phyloP scores from a whole-genome alignment of 208 protist species.

The Trypanosoma grayi region DNA sequence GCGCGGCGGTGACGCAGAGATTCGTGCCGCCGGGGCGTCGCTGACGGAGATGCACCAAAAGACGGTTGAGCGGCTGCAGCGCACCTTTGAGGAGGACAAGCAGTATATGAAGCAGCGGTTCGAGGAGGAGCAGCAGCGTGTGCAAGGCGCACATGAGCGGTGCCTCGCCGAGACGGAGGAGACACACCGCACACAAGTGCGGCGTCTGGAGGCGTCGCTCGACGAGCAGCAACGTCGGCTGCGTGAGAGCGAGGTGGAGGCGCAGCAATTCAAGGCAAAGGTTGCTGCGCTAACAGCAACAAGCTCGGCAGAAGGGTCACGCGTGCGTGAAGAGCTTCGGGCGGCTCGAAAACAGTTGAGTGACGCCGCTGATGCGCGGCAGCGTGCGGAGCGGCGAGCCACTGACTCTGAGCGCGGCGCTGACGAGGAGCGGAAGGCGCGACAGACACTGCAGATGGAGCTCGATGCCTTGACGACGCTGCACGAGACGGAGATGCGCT shows the following conservation, averaged over 20 bases:
- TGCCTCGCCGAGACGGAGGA: constrained; percentile 49
- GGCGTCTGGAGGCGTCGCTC: constrained; percentile 37
- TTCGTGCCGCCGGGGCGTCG: constrained; percentile 32
- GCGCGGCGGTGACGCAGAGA: constrained; percentile 15
- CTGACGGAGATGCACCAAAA: constrained; percentile 48
- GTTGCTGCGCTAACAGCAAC: constrained; percentile 24
- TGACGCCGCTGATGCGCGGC: constrained; percentile 41
- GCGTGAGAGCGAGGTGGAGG: constrained; percentile 40
- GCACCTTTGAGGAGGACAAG: constrained; percentile 79
- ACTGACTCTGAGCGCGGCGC: constrained; percentile 39
- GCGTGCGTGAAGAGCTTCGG: constrained; percentile 66
- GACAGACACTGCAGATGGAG: constrained; percentile 45
- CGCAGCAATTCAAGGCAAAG: constrained; percentile 51
- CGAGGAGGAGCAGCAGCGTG: constrained; percentile 56
- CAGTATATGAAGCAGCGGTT: constrained; percentile 41
- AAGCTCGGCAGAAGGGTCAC: constrained; percentile 12
- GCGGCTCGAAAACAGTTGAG: constrained; percentile 30
- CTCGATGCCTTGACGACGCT: constrained; percentile 23
- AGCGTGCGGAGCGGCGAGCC: constrained; percentile 49
- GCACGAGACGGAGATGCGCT: constrained; percentile 42
- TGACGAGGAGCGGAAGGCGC: constrained; percentile 6
- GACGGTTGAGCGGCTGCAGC: constrained; percentile 53
- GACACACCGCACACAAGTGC: constrained; percentile 38
- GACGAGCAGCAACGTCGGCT: constrained; percentile 39
- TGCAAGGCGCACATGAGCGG: constrained; percentile 41